Percentiles rank a stretch among this genome's conserved stretches.
These are phyloP conservation scores for Dichomitus squalens DNA, from an alignment of 1,284 basidiomycete genomes.

Conservation along the genomic window DNA sequence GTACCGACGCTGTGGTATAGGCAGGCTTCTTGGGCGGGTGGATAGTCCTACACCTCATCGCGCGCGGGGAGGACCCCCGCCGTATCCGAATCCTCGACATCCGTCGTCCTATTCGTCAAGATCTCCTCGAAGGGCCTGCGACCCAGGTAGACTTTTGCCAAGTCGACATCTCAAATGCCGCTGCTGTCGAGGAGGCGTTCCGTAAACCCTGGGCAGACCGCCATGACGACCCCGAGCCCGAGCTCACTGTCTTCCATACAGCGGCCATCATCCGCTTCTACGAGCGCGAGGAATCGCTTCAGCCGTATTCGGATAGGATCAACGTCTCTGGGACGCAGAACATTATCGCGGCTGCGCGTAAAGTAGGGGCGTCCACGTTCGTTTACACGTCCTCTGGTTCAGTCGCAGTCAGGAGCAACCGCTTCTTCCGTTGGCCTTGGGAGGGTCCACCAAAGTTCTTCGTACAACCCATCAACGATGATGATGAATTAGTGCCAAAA, in stretches of 20 bases:
- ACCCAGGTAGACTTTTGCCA: conserved; percentile 56
- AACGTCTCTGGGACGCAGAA: conserved; percentile 70
- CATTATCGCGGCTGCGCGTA: conserved; percentile 49
- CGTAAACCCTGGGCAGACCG: conserved; percentile 57
- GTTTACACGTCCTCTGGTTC: conserved; percentile 69
- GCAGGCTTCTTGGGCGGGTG: conserved; percentile 76
- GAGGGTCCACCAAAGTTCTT: conserved; percentile 54
- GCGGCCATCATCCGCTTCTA: conserved; percentile 78
- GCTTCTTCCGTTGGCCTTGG: conserved; percentile 75
- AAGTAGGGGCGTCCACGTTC: conserved; percentile 50
- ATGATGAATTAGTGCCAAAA: conserved; percentile 47
- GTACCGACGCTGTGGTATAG: conserved; percentile 34
- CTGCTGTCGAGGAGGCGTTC: conserved; percentile 61
- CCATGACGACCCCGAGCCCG: conserved; percentile 32
- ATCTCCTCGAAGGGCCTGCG: conserved; percentile 51
- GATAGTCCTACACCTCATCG: conserved; percentile 67
- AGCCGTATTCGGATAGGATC: conserved; percentile 56
- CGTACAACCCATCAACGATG: conserved; percentile 61
- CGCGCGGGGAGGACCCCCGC: conserved; percentile 68
- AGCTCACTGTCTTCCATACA: conserved; percentile 70
- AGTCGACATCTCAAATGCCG: conserved; percentile 57
- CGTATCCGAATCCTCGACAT: conserved; percentile 71
- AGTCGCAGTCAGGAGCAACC: conserved; percentile 51
- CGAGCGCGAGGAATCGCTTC: conserved; percentile 54
- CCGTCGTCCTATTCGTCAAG: conserved; percentile 52